Evolutionary conservation across 1,284 basidiomycete species (phyloP).

Genomic region (Calocybe gambosa): DNA sequence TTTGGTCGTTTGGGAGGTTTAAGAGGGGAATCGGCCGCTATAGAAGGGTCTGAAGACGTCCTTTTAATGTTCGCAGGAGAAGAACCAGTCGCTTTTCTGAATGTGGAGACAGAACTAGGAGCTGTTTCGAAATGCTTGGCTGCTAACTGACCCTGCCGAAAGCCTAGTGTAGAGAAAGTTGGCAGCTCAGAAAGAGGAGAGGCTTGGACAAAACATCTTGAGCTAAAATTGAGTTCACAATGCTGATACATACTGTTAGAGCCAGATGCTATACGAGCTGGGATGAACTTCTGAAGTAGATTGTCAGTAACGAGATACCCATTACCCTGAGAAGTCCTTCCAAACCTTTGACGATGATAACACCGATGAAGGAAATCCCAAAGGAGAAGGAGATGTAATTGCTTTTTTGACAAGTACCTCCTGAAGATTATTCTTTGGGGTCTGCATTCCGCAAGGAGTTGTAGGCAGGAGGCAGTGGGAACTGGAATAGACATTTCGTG

Average conservation of each 20-base stretch:
- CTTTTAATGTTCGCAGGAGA: constrained; percentile 34
- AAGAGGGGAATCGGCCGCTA: constrained; percentile 26
- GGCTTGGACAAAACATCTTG: constrained; percentile 16
- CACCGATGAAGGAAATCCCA: constrained; percentile 1
- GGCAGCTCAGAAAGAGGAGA: constrained; percentile 23
- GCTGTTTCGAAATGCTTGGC: constrained; percentile 12
- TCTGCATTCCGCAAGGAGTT: constrained; percentile 15
- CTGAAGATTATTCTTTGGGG: constrained; percentile 32
- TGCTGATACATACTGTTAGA: background rate
- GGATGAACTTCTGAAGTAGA: constrained; percentile 11
- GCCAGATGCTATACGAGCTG: constrained; percentile 9
- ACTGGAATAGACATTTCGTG: background rate
- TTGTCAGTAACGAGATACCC: background rate
- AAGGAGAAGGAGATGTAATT: constrained; percentile 8
- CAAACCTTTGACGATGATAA: constrained; percentile 12
- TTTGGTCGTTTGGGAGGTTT: constrained; percentile 37
- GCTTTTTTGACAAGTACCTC: constrained; percentile 28
- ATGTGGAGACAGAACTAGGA: constrained; percentile 25
- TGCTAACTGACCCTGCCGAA: constrained; percentile 21
- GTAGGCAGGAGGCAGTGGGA: no score
- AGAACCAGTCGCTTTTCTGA: constrained; percentile 31
- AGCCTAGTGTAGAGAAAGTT: constrained; percentile 39
- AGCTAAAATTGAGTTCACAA: background rate
- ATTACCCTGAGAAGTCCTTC: background rate
- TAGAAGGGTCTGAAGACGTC: constrained; percentile 33